phyloP scores from a whole-genome alignment of 2,329 filamentous ascomycete genomes.

The Claviceps pazoutovae region DNA sequence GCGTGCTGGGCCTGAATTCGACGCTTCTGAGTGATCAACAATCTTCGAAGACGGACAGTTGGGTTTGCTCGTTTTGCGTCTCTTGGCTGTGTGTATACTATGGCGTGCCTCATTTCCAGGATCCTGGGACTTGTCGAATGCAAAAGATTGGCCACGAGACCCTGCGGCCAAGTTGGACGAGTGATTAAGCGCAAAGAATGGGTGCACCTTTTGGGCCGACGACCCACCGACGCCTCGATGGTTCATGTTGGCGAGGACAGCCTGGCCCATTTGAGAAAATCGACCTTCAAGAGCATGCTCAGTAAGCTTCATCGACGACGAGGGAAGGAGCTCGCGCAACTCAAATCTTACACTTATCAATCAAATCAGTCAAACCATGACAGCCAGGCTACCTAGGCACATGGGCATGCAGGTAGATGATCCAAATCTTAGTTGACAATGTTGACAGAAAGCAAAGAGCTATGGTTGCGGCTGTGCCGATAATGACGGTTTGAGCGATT shows the following conservation, averaged over 20 bases:
- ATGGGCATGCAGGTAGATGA: not conserved
- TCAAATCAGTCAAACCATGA: not conserved
- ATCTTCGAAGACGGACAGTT: slow-evolving; percentile 6
- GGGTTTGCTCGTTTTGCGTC: slow-evolving; percentile 3
- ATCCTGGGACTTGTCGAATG: not conserved
- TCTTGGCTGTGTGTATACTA: not conserved
- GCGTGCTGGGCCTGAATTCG: not conserved
- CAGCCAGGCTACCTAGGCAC: not conserved
- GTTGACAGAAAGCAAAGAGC: not conserved
- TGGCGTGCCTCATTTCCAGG: not conserved
- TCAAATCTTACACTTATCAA: not conserved
- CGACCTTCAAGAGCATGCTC: not conserved
- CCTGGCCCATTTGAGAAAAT: slow-evolving; percentile 24
- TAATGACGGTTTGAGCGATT: not conserved
- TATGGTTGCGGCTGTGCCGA: not conserved
- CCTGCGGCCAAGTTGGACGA: slow-evolving; percentile 4
- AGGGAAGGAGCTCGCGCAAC: not conserved
- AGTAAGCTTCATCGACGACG: not conserved
- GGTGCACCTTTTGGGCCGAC: slow-evolving; percentile 34
- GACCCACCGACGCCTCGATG: slow-evolving; percentile 23
- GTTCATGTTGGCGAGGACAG: slow-evolving; percentile 30
- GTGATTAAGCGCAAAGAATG: slow-evolving; percentile 33
- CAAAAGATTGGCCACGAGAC: not conserved
- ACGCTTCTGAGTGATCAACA: not conserved
- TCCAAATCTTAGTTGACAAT: not conserved